phyloP scores from a whole-genome alignment of 75 land plant species.

The Cupressus sempervirens region DNA sequence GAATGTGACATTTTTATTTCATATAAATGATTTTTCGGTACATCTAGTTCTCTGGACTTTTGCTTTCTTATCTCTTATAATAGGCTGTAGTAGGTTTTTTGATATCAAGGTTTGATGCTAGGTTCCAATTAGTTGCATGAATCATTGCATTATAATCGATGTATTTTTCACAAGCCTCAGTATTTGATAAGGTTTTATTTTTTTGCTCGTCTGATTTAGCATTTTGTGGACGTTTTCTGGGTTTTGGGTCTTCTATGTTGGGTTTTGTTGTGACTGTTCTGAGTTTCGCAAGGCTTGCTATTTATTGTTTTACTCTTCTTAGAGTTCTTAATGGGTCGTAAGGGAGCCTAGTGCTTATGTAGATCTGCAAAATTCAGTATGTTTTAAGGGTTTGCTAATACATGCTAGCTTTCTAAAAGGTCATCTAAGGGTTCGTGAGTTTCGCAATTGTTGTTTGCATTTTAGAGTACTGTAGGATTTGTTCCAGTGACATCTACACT shows the following conservation, averaged over 20 bases:
- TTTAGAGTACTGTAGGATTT: too few relatives aligned
- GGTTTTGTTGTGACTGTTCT: too few relatives aligned
- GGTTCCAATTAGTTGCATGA: not conserved
- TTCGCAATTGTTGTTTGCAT: too few relatives aligned
- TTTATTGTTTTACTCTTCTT: too few relatives aligned
- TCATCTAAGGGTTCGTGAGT: too few relatives aligned
- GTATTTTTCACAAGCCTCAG: not conserved
- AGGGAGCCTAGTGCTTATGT: not conserved
- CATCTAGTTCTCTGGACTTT: not conserved
- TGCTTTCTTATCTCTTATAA: not conserved
- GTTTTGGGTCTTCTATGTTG: too few relatives aligned
- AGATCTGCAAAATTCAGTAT: not conserved
- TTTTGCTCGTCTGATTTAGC: not conserved
- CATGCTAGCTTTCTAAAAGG: too few relatives aligned
- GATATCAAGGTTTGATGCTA: not conserved
- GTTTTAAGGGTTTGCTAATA: too few relatives aligned
- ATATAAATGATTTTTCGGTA: not conserved
- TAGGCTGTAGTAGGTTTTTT: too few relatives aligned
- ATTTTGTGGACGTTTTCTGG: too few relatives aligned
- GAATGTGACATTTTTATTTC: not conserved
- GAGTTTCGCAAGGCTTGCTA: too few relatives aligned
- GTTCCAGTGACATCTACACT: too few relatives aligned
- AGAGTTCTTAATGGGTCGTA: not conserved
- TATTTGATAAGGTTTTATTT: not conserved
- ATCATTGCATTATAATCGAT: not conserved